Evolutionary conservation across 1,284 basidiomycete species (phyloP).

Genomic region (Trichosporon inkin): DNA sequence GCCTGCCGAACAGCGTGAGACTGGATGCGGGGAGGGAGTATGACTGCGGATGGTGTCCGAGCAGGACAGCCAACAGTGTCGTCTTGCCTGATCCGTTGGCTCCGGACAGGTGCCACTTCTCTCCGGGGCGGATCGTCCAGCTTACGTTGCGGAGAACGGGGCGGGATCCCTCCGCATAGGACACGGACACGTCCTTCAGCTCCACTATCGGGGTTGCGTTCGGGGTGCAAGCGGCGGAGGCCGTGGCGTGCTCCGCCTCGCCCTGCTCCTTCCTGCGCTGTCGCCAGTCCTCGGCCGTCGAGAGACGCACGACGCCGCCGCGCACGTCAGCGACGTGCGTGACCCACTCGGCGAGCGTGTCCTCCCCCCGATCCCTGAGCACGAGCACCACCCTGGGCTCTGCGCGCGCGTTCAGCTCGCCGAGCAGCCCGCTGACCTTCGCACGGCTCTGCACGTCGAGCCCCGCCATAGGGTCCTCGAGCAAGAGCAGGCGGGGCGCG

Average conservation of each 20-base stretch:
- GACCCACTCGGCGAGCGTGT: slow-evolving; percentile 73
- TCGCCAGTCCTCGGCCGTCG: slow-evolving; percentile 54
- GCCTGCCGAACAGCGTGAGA: slow-evolving; percentile 67
- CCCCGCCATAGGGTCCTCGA: slow-evolving; percentile 69
- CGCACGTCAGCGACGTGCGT: slow-evolving; percentile 61
- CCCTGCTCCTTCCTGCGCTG: slow-evolving; percentile 54
- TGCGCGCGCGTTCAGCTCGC: slow-evolving; percentile 38
- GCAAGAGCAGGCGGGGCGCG: slow-evolving; percentile 65
- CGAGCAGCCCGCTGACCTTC: slow-evolving; percentile 39
- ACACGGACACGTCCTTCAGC: slow-evolving; percentile 65
- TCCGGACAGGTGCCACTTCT: slow-evolving; percentile 82
- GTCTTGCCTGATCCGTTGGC: slow-evolving; percentile 87
- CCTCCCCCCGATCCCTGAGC: slow-evolving; percentile 63
- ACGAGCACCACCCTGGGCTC: slow-evolving; percentile 65
- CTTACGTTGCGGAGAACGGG: slow-evolving; percentile 66
- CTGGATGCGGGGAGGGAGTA: slow-evolving; percentile 59
- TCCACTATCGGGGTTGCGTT: slow-evolving; percentile 55
- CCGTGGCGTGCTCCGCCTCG: slow-evolving; percentile 28
- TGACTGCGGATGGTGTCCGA: slow-evolving; percentile 92
- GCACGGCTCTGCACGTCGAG: slow-evolving; percentile 43
- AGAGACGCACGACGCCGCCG: slow-evolving; percentile 54
- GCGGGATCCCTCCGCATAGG: slow-evolving; percentile 62
- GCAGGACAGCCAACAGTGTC: slow-evolving; percentile 83
- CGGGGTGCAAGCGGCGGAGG: background rate
- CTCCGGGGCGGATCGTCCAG: slow-evolving; percentile 74